A percentile compares a stretch with the other conserved stretches of the same genome.
These are phyloP conservation scores for Aureobasidium namibiae DNA, from an alignment of 2,329 filamentous ascomycete species.

Conservation along the genomic window DNA sequence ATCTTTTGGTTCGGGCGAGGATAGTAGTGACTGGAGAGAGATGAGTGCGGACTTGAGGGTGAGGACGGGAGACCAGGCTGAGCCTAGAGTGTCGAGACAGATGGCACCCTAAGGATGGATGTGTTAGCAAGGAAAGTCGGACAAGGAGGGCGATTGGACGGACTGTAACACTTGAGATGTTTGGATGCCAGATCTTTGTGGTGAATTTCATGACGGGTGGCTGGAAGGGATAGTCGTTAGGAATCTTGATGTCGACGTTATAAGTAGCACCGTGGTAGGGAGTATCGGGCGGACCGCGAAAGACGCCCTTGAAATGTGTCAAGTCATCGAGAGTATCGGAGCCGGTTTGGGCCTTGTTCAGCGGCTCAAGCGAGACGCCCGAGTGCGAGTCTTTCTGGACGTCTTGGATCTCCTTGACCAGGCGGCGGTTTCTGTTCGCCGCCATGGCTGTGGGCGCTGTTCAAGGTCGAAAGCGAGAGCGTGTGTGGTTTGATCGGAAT, in stretches of 20 bases:
- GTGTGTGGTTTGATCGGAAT: not conserved
- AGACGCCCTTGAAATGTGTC: slow-evolving; percentile 73
- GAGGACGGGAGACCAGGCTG: slow-evolving; percentile 89
- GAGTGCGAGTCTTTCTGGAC: slow-evolving; percentile 68
- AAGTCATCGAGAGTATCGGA: slow-evolving; percentile 59
- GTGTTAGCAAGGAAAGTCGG: slow-evolving; percentile 20
- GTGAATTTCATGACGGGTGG: slow-evolving; percentile 85
- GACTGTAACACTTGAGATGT: slow-evolving; percentile 89
- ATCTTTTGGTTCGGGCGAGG: slow-evolving; percentile 89
- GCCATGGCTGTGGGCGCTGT: slow-evolving; percentile 29
- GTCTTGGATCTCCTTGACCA: slow-evolving; percentile 69
- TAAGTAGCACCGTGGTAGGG: slow-evolving; percentile 85
- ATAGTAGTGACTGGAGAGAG: slow-evolving; percentile 85
- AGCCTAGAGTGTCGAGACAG: slow-evolving; percentile 84
- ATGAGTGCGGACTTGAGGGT: slow-evolving; percentile 94
- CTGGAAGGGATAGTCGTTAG: slow-evolving; percentile 84
- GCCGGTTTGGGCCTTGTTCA: slow-evolving; percentile 18
- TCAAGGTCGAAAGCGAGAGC: not conserved
- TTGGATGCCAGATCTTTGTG: slow-evolving; percentile 95
- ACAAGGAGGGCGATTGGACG: not conserved
- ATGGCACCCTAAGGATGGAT: slow-evolving; percentile 66
- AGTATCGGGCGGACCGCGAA: slow-evolving; percentile 77
- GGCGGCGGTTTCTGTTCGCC: slow-evolving; percentile 51
- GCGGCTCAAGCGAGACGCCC: slow-evolving; percentile 61
- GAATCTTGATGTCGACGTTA: slow-evolving; percentile 77